A percentile compares a stretch with the other conserved stretches of the same genome.
phyloP scores from a whole-genome alignment of 345 rosid genomes.

The Dipteronia dyeriana region DNA sequence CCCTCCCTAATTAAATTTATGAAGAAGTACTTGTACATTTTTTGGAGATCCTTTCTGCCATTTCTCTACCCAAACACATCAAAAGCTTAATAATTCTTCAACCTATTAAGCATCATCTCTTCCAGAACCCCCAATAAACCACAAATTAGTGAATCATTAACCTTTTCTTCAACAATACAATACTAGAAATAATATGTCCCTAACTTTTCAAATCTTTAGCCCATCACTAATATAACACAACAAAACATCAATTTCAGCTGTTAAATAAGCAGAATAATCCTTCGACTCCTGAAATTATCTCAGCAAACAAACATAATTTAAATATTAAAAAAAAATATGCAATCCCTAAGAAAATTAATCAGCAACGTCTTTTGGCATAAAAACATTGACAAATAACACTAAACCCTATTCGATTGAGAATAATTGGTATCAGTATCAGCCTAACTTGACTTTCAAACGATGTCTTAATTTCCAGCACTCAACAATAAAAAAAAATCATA shows the following conservation, averaged over 20 bases:
- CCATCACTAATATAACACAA: not conserved
- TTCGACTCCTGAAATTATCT: not conserved
- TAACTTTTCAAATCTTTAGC: not conserved
- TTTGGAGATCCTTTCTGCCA: not conserved
- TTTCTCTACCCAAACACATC: not conserved
- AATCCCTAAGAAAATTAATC: not conserved
- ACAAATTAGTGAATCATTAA: not conserved
- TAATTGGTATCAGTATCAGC: not conserved
- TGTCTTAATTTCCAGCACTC: not conserved
- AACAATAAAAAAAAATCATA: not conserved
- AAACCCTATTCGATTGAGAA: not conserved
- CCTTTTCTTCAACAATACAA: conserved; percentile 3
- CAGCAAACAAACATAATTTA: not conserved
- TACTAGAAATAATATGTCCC: not conserved
- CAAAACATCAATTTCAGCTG: not conserved
- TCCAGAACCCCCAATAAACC: not conserved
- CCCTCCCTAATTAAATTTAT: not conserved
- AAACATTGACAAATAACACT: not conserved
- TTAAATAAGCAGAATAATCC: not conserved
- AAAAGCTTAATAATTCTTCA: not conserved
- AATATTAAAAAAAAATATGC: too few relatives aligned
- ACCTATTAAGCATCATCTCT: not conserved
- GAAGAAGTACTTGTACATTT: not conserved
- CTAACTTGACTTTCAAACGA: not conserved
- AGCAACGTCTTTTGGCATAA: not conserved